phyloP scores from a whole-genome alignment of 1,284 basidiomycete species.

The Cutaneotrichosporon daszewskae region DNA sequence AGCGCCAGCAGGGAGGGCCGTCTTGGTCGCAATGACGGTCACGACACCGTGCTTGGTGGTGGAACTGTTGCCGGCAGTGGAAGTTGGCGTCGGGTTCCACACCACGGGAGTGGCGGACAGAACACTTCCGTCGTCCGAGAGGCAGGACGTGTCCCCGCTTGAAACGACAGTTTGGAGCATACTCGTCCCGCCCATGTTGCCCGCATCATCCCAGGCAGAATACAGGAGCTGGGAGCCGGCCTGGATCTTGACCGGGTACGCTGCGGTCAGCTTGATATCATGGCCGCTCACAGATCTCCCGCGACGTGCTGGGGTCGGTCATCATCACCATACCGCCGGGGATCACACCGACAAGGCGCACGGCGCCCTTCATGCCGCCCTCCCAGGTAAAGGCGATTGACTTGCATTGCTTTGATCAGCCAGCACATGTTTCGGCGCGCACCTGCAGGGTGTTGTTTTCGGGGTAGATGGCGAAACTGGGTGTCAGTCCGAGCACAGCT shows the following conservation, averaged over 20 bases:
- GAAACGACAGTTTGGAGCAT: slow-evolving; percentile 19
- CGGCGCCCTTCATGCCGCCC: slow-evolving; percentile 19
- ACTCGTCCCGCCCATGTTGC: slow-evolving; percentile 30
- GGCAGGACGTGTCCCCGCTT: no score
- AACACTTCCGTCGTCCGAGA: no score
- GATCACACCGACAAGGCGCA: slow-evolving; percentile 36
- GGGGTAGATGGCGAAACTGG: slow-evolving; percentile 6
- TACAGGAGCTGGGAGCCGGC: slow-evolving; percentile 31
- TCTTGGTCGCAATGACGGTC: slow-evolving; percentile 33
- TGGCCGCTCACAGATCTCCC: background rate
- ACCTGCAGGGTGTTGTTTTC: background rate
- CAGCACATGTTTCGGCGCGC: background rate
- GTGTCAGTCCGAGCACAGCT: background rate
- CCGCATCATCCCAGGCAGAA: slow-evolving; percentile 29
- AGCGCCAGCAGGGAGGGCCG: background rate
- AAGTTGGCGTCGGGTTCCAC: slow-evolving; percentile 9
- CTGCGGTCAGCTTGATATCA: slow-evolving; percentile 5
- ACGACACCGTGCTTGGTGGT: slow-evolving; percentile 11
- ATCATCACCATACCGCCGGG: slow-evolving; percentile 35
- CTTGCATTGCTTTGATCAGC: slow-evolving; percentile 25
- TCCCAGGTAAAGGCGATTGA: slow-evolving; percentile 31
- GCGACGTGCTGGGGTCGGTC: background rate
- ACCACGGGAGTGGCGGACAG: background rate
- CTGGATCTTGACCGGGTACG: slow-evolving; percentile 35
- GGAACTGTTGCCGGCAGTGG: slow-evolving; percentile 1